Evolutionary conservation across 768 basidiomycete species (phyloP).

Genomic region (Russula sp.): DNA sequence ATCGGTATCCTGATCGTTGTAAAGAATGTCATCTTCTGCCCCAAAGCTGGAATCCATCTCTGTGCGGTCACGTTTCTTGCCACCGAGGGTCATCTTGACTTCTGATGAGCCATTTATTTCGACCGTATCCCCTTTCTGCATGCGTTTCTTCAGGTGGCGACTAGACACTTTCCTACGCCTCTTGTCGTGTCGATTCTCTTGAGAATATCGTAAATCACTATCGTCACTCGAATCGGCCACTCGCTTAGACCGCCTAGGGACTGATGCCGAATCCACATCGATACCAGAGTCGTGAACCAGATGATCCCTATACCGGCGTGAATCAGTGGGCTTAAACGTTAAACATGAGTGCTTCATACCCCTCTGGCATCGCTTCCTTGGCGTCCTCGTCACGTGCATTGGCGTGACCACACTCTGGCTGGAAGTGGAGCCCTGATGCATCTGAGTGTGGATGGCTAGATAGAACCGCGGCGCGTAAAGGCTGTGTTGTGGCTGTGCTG

Average conservation of each 20-base stretch:
- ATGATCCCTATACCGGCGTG: constrained; percentile 1
- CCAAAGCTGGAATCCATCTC: constrained; percentile 72
- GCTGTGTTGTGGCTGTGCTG: not conserved
- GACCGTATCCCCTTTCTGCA: constrained; percentile 31
- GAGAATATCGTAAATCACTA: constrained; percentile 21
- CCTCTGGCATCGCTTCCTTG: not conserved
- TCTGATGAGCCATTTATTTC: constrained; percentile 48
- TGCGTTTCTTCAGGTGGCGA: constrained; percentile 21
- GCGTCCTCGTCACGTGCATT: constrained; percentile 5
- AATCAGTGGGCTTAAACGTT: not conserved
- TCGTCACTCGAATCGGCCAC: constrained; percentile 30
- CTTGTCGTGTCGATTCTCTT: constrained; percentile 28
- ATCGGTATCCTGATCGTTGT: constrained; percentile 39
- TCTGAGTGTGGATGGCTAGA: constrained; percentile 1
- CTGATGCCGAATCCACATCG: constrained; percentile 11
- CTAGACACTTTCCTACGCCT: constrained; percentile 29
- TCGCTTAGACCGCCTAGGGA: constrained; percentile 25
- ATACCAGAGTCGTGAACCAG: constrained; percentile 11
- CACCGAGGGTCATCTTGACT: constrained; percentile 37
- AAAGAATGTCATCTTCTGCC: constrained; percentile 51
- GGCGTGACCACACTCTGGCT: not conserved
- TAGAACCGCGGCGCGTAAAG: constrained; percentile 5
- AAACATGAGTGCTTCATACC: constrained; percentile 2
- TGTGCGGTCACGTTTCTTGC: constrained; percentile 73
- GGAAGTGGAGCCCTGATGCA: constrained; percentile 6